Evolutionary conservation across 768 basidiomycete species (phyloP), one percentile per base, ranked within the genome.

Genomic region (Rhodotorula diobovata): DNA sequence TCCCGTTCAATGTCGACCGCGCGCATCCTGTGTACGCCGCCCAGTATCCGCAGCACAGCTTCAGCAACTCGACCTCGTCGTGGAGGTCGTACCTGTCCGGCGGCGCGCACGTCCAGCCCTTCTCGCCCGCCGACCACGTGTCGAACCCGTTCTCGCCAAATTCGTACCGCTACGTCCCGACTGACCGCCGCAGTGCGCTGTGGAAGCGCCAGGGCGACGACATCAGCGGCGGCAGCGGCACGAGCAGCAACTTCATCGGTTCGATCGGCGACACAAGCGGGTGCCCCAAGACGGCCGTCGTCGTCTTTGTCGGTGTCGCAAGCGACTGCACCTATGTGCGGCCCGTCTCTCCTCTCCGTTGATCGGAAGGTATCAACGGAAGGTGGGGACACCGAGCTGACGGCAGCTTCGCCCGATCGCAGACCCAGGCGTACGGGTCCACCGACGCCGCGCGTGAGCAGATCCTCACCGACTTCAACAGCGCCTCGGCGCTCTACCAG

Each of bases 261-360:
- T 82, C 81, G 32, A 93, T 95, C 71, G 90, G 90, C 23, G 83
- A 85, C 32, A 85, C 83, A 14, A 79, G 80, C 8, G 91, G 92
- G 11, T 93, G 92, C 79, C 89, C 90, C 6, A 86, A 80, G 63
- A 81, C 84, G 0, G 88, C 89, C 80, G 86, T 86, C 82, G 85
- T 92, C 75, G 78, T 83, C 16, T 91, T 88, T 79, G 88, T 93
- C 86, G 92, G 92, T 35, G 89, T 92, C 66, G 91, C 91, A 1
- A 88, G 91, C 11, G 92, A 93, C 79, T 93, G 92, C 81, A 85
- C 85, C 71, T 93, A 92, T 78, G 86, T 87, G 35, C 59, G 64
- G 50, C 20, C 61, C 4, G 1, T 28, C 21, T 37, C 61, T 30
- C 32, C 37, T 35, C 59, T 48, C 35, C 30, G 18, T 45, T 41